phyloP scores from a whole-genome alignment of 2,329 filamentous ascomycete genomes.

The Aspergillus melleus region DNA sequence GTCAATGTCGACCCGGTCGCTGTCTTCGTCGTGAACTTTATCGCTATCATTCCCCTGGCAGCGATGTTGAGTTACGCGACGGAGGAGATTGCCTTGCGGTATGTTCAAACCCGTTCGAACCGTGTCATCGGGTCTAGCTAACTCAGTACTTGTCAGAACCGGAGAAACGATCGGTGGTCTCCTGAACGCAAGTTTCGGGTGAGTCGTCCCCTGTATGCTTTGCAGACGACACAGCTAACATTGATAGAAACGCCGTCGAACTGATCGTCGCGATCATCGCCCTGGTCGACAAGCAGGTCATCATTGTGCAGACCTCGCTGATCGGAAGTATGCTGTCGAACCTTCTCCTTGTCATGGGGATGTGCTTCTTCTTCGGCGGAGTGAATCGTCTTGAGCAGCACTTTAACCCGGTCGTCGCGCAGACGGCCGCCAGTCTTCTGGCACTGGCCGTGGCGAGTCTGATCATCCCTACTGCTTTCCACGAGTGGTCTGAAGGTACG shows the following conservation, averaged over 20 bases:
- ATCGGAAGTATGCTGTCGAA: conserved; percentile 93
- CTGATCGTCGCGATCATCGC: conserved; percentile 87
- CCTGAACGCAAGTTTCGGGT: conserved; percentile 84
- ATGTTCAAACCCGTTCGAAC: conserved; percentile 36
- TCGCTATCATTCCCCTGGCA: conserved; percentile 88
- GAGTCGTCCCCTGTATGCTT: conserved; percentile 4
- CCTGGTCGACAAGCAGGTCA: conserved; percentile 68
- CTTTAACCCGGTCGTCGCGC: conserved; percentile 90
- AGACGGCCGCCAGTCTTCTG: conserved; percentile 80
- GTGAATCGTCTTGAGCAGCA: conserved; percentile 76
- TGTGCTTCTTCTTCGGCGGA: conserved; percentile 89
- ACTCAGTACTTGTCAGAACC: conserved; percentile 45
- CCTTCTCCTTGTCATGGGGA: conserved; percentile 81
- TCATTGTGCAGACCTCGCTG: conserved; percentile 89
- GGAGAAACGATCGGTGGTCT: conserved; percentile 87
- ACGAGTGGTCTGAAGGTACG: conserved; percentile 52
- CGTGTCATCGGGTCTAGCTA: background rate
- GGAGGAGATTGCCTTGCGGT: conserved; percentile 72
- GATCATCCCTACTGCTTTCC: conserved; percentile 88
- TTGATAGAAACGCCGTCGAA: conserved; percentile 73
- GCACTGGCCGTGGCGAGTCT: conserved; percentile 76
- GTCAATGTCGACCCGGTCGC: conserved; percentile 58
- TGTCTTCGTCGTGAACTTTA: conserved; percentile 87
- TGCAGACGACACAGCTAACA: conserved; percentile 8
- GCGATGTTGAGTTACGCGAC: conserved; percentile 85